phyloP scores from a whole-genome alignment of 306 rosid species.

The Begonia loranthoides region DNA sequence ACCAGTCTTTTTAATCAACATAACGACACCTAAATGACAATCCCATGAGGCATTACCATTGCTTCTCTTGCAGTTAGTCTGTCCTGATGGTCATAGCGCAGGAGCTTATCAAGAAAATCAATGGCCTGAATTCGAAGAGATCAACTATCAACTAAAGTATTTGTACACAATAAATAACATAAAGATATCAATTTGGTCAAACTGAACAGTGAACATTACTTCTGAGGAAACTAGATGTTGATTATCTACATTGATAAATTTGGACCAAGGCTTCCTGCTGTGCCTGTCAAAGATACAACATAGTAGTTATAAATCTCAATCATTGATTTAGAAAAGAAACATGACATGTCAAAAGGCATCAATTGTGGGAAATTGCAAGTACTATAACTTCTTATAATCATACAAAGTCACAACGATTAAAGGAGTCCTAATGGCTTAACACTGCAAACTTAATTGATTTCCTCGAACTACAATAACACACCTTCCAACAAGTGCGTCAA shows the following conservation, averaged over 20 bases:
- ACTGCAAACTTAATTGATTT: neutral
- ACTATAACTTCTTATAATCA: neutral
- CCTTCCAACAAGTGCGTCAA: constrained; percentile 42
- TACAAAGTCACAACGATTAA: neutral
- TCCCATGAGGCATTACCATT: constrained; percentile 36
- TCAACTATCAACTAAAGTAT: neutral
- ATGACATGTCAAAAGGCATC: neutral
- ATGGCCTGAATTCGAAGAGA: constrained; percentile 48
- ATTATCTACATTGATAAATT: constrained; percentile 82
- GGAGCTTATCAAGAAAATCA: constrained; percentile 96
- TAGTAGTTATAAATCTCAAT: neutral
- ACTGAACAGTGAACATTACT: constrained; percentile 26
- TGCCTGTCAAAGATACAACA: constrained; percentile 41
- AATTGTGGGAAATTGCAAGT: neutral
- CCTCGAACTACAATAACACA: neutral
- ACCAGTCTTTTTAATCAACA: neutral
- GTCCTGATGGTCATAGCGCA: constrained; percentile 92
- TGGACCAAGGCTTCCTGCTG: constrained; percentile 96
- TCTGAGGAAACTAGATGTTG: constrained; percentile 96
- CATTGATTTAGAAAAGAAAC: too few species aligned
- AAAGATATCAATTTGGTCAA: neutral
- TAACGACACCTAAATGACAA: neutral
- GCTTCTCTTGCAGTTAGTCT: constrained; percentile 95
- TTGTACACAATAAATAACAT: neutral
- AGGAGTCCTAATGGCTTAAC: neutral